Base-by-base conservation (phyloP, 331 rosid species). In the Malus hybrid region DNA sequence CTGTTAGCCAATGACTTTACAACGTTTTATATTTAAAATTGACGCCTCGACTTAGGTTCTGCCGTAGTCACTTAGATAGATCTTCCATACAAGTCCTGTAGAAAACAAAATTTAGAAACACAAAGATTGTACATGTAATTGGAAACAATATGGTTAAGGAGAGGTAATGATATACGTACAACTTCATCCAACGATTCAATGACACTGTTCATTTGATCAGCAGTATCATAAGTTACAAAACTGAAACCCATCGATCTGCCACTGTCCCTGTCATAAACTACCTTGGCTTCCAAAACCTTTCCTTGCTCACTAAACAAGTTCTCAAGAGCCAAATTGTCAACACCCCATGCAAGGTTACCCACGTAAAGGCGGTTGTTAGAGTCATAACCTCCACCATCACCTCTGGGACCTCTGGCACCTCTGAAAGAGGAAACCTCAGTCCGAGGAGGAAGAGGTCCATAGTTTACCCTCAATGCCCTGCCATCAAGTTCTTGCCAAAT, bases 231-330 rank as follows among this genome's bases (percentile, higher is more conserved):
- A 36, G 98, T 91, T 75, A 94, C 95, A 82, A 94, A 94, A 65
- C 98, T 97, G 72, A 94, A 94, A 44, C 98, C 98, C 82, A 89
- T 91, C 24, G 98, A 94, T 73, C 92, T 87, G 52, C 98, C 98
- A 87, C 89, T 94, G 16, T 94, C 98, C 84, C 95, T 87, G 71
- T 94, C 98, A 74, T 81, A 91, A 77, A 94, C 85, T 6, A 94
- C 98, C 85, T 78, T 91, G 13, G 98, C 98, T 55, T 94, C 96
- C 82, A 94, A 20, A 73, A 94, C 98, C 71, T 74, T 82, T 64
- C 98, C 98, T 63, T 84, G 88, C 84, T 82, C 96, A 1, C 86
- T 75, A 72, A 94, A 94, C 85, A 94, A 81, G 73, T 75, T 64
- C 88, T 90, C 89, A 20, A 94, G 96, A 44, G 96, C 82, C 11